Percentiles rank a stretch among this genome's conserved stretches.
These are phyloP conservation scores for Vigna mungo DNA, from an alignment of 306 rosid species.

Conservation along the genomic window DNA sequence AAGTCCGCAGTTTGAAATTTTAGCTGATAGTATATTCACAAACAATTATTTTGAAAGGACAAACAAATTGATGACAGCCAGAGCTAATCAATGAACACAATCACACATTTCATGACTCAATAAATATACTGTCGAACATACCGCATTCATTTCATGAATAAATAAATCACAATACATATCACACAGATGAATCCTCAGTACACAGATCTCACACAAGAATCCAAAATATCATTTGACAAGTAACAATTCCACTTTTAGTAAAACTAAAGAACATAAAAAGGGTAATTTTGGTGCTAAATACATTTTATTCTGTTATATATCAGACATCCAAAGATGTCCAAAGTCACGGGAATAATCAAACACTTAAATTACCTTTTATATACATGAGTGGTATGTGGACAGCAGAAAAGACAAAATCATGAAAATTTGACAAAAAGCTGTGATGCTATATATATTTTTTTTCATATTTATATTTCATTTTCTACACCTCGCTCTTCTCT, in stretches of 20 bases:
- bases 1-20: conserved; percentile 27
- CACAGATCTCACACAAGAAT: not conserved
- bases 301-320: no score
- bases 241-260: conserved; percentile 16
- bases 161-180: not conserved
- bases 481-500: conserved; percentile 6
- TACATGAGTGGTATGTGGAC: conserved; percentile 17
- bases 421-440: not conserved
- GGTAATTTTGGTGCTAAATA: conserved; percentile 1
- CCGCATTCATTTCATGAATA: not conserved
- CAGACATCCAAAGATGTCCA: conserved; percentile 10
- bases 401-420: conserved; percentile 13
- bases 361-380: not conserved
- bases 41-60: not conserved
- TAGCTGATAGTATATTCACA: not conserved
- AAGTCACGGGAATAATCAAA: not conserved
- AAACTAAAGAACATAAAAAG: not conserved
- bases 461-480: not conserved
- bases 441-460: not conserved
- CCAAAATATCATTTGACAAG: conserved; percentile 5
- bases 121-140: not conserved
- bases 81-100: not conserved
- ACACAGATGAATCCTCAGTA: not conserved
- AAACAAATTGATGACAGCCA: not conserved
- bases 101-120: conserved; percentile 3